phyloP scores from a whole-genome alignment of 805 yeast species.

The Yarrowia sp. region DNA sequence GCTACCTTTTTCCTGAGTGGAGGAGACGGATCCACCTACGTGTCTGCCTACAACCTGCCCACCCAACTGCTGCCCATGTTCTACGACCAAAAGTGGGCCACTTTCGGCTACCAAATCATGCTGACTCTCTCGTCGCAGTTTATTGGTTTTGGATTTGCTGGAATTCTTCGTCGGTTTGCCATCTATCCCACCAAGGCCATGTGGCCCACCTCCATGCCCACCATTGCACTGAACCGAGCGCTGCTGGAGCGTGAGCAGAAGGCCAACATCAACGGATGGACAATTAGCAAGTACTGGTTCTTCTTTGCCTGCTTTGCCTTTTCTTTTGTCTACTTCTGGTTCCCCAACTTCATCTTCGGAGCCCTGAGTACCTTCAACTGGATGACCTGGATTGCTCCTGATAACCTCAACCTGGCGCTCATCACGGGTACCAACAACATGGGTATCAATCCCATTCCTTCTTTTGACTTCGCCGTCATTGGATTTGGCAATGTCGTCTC shows the following conservation, averaged over 20 bases:
- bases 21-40: conserved; percentile 44
- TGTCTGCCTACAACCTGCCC: conserved; percentile 12
- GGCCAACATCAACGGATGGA: conserved; percentile 60
- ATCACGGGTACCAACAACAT: conserved; percentile 53
- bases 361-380: conserved; percentile 63
- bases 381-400: conserved; percentile 55
- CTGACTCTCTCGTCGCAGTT: conserved; percentile 49
- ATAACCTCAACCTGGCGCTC: conserved; percentile 58
- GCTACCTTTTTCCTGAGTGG: conserved; percentile 44
- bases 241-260: conserved; percentile 40
- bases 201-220: conserved; percentile 56
- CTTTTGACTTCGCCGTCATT: conserved; percentile 44
- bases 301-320: conserved; percentile 45
- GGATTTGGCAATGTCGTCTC: conserved; percentile 28
- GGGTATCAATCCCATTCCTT: conserved; percentile 45
- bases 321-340: conserved; percentile 59
- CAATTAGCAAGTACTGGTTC: conserved; percentile 50
- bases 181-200: conserved; percentile 45
- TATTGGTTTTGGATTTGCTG: conserved; percentile 53
- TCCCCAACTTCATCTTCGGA: conserved; percentile 63
- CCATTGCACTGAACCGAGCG: conserved; percentile 45
- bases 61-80: conserved; percentile 18
- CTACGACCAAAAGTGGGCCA: conserved; percentile 29
- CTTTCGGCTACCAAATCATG: conserved; percentile 45
- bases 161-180: conserved; percentile 52